Conservation (phyloP, 441 rosid species). For the Bruguiera hainesii region DNA sequence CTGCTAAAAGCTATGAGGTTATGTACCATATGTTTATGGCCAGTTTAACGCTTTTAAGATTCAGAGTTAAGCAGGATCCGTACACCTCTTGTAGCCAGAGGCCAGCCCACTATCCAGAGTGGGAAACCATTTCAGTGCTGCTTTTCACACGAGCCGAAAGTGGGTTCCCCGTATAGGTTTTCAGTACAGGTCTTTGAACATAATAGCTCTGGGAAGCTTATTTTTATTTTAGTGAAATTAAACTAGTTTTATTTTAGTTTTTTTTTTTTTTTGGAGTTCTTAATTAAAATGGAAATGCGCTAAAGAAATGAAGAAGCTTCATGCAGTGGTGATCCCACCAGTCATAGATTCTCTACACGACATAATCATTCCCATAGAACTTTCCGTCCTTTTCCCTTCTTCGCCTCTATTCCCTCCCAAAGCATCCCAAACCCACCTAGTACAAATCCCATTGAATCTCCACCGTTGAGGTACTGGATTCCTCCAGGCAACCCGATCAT, state of each 20-base stretch:
- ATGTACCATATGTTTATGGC: neutral
- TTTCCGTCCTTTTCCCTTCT: neutral
- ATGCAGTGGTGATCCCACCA: too few relatives aligned
- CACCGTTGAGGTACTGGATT: neutral
- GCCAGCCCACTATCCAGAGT: neutral
- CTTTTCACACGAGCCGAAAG: neutral
- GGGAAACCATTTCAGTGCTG: slow-evolving; percentile 19
- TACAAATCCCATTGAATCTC: neutral
- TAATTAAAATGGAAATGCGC: neutral
- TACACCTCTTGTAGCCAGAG: neutral
- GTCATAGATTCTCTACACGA: slow-evolving; percentile 17
- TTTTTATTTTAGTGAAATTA: neutral
- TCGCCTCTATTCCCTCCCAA: slow-evolving; percentile 14
- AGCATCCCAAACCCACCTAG: neutral
- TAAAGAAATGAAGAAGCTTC: slow-evolving; percentile 1
- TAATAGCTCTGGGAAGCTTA: neutral
- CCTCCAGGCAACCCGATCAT: too few relatives aligned
- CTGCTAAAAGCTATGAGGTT: neutral
- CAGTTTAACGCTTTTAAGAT: neutral
- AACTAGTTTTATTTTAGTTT: neutral
- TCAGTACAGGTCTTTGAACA: neutral
- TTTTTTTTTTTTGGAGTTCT: too few relatives aligned
- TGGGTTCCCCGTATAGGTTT: neutral
- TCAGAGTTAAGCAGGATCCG: neutral
- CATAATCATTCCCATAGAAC: slow-evolving; percentile 22